phyloP scores from a whole-genome alignment of 169 alveolate genomes.

The Sarcocystis neurona region DNA sequence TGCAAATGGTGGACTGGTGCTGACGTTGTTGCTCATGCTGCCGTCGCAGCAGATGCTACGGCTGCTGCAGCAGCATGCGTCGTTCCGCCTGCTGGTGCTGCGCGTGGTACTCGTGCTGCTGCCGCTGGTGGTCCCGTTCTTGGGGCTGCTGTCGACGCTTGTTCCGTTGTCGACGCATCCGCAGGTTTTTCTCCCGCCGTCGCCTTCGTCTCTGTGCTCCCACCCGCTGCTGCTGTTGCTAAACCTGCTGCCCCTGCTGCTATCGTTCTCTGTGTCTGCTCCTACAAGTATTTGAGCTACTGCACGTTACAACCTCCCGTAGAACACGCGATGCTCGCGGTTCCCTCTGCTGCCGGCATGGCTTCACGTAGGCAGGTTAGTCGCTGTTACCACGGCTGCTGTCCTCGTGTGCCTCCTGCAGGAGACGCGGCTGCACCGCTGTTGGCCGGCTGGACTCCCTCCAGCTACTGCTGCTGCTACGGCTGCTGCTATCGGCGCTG shows the following conservation, averaged over 20 bases:
- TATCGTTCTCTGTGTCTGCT: constrained; percentile 27
- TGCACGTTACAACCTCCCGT: background rate
- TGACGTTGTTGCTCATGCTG: constrained; percentile 45
- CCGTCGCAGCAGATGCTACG: constrained; percentile 48
- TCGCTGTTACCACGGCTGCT: constrained; percentile 45
- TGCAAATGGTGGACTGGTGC: no score
- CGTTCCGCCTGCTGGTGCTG: constrained; percentile 13
- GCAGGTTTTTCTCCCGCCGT: constrained; percentile 49
- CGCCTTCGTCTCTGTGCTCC: constrained; percentile 42
- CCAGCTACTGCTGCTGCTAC: constrained; percentile 46
- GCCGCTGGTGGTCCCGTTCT: constrained; percentile 7
- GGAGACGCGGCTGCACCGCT: background rate
- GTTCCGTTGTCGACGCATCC: background rate
- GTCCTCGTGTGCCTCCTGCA: constrained; percentile 41
- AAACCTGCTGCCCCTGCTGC: constrained; percentile 59
- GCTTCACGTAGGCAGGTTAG: constrained; percentile 37
- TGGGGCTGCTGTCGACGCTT: constrained; percentile 24
- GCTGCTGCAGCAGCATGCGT: constrained; percentile 15
- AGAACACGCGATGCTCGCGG: constrained; percentile 23
- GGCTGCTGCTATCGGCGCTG: constrained; percentile 30
- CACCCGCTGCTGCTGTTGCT: constrained; percentile 34
- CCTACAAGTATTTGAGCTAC: constrained; percentile 48
- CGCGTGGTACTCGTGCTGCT: constrained; percentile 25
- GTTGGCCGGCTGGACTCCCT: constrained; percentile 13
- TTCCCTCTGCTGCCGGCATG: constrained; percentile 35